Evolutionary conservation across 2,329 filamentous ascomycete species (phyloP), one percentile per base, ranked within the genome.

Genomic region (Colletotrichum sp.): DNA sequence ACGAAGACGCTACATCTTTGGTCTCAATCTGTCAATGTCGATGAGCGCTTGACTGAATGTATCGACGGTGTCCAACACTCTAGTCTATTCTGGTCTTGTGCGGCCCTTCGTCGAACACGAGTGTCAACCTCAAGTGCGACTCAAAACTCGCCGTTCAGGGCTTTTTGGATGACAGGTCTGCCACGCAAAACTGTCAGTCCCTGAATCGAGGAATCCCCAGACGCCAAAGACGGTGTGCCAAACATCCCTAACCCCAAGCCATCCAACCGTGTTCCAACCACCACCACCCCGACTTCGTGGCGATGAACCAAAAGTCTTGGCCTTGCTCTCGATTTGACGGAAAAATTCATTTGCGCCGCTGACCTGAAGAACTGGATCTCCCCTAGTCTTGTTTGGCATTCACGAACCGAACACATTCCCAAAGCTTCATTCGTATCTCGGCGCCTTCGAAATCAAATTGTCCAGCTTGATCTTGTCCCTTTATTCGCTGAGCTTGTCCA

Each of bases 301-400:
- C 73, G 44, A 57, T 49, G 44, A 21, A 36, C 64, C 70, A 63
- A 57, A 39, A 67, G 64, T 52, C 73, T 76, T 76, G 69, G 73
- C 73, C 44, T 64, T n/a, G 21, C 26, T 18, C 13, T 26, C 24
- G 18, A 76, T 73, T 76, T 76, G 73, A 76, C 57, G 73, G 73
- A 76, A 76, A 76, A 76, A 73, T 57, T 76, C 57, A 62, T 68
- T 66, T 66, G 73, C 64, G 73, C 49, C 49, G 59, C 57, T 72
- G 70, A 49, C 69, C 73, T 76, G 63, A 57, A 57, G 30, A 49
- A 36, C 32, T 60, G 70, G 24, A 68, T 68, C 32, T 21, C 24
- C 55, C 36, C 63, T 72, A 75, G 69, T 44, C 69, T 34, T 24
- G 32, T 64, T 76, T 49, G 24, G 28, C 34, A 16, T 28, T 49